phyloP scores from a whole-genome alignment of 2,329 filamentous ascomycete genomes.

The Neonectria coccinea region DNA sequence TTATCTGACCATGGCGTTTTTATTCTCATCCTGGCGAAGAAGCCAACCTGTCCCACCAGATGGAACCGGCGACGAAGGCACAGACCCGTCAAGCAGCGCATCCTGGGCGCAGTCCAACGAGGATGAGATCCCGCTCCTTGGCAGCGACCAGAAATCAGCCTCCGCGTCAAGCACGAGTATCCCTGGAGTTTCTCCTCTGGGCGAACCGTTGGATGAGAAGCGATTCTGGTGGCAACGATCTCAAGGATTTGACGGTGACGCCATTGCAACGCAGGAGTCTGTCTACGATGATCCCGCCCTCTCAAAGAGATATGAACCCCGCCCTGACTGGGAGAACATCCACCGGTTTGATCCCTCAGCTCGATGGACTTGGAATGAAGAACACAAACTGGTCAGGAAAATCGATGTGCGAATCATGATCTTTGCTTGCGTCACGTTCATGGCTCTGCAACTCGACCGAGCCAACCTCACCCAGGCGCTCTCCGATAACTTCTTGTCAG shows the following conservation, averaged over 20 bases:
- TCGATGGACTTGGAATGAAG: conserved; percentile 57
- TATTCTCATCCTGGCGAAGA: conserved; percentile 15
- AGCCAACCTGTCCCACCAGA: neutral
- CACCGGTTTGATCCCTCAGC: conserved; percentile 61
- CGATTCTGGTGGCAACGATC: conserved; percentile 20
- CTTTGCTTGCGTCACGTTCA: conserved; percentile 57
- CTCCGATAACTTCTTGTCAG: conserved; percentile 60
- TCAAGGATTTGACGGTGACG: conserved; percentile 10
- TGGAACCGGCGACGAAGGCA: neutral
- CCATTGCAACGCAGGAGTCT: conserved; percentile 26
- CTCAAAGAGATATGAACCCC: conserved; percentile 27
- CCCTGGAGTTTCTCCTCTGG: conserved; percentile 3
- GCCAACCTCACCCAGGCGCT: conserved; percentile 61
- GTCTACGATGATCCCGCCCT: conserved; percentile 30
- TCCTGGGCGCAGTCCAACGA: conserved; percentile 8
- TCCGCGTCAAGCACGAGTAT: neutral
- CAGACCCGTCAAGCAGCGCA: conserved; percentile 1
- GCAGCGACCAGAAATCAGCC: conserved; percentile 9
- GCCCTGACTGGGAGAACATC: conserved; percentile 48
- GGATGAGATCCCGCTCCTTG: conserved; percentile 22
- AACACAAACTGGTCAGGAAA: conserved; percentile 52
- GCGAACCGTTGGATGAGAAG: conserved; percentile 20
- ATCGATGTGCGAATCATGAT: conserved; percentile 58
- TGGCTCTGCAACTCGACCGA: conserved; percentile 61
- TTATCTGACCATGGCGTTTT: conserved; percentile 9